Conservation (phyloP, 441 rosid genomes). For the Pelargonium exstipulatum region DNA sequence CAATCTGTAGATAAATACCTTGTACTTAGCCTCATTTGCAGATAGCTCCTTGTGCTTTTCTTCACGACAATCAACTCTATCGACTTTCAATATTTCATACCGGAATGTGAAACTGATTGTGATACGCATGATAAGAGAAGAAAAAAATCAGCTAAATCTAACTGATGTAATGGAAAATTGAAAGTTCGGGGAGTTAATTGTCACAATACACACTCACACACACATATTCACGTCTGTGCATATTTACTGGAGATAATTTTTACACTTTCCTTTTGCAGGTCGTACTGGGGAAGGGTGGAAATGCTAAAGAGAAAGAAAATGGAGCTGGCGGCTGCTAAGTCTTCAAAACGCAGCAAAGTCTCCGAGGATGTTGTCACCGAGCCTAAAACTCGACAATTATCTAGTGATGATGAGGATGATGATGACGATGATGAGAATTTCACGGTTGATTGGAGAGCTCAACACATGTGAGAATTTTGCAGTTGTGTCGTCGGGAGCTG, state of each 20-base stretch:
- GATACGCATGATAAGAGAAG: too few relatives aligned
- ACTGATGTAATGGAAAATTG: too few relatives aligned
- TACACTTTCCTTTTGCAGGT: constrained; percentile 27
- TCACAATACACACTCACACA: too few relatives aligned
- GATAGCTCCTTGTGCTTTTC: too few relatives aligned
- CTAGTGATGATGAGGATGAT: constrained; percentile 37
- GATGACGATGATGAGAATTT: constrained; percentile 46
- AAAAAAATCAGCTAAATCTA: too few relatives aligned
- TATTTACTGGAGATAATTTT: background rate
- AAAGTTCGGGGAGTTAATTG: too few relatives aligned
- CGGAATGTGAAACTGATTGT: too few relatives aligned
- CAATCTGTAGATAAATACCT: too few relatives aligned
- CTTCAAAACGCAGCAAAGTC: constrained; percentile 47
- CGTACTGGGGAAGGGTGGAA: constrained; percentile 62
- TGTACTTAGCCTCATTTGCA: too few relatives aligned
- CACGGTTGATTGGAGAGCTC: constrained; percentile 96
- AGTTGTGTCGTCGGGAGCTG: background rate
- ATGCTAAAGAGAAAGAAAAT: constrained; percentile 52
- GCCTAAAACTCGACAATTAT: constrained; percentile 40
- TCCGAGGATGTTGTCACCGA: constrained; percentile 35
- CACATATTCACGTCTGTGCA: background rate
- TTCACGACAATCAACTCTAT: too few relatives aligned
- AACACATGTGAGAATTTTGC: constrained; percentile 44
- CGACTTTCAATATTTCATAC: too few relatives aligned
- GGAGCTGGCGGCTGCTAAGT: constrained; percentile 63